Evolutionary conservation across 2,329 filamentous ascomycete genomes (phyloP).

Genomic region (Neofusicoccum kwambonambiense): DNA sequence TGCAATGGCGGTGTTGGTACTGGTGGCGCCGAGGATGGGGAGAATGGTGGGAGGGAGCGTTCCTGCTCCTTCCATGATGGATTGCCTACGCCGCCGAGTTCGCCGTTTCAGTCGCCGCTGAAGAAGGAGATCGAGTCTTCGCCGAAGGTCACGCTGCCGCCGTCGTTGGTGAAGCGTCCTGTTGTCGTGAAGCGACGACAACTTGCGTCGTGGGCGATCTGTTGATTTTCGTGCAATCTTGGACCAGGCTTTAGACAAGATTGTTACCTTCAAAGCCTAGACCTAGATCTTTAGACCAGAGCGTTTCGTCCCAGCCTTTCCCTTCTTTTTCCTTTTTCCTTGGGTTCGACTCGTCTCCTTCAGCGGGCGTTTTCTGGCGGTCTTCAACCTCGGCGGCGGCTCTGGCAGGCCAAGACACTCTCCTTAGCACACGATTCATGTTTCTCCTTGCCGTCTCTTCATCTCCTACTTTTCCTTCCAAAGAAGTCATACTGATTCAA

Average conservation of each 20-base stretch:
- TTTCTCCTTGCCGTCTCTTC: neutral
- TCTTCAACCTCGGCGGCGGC: neutral
- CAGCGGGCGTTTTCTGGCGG: neutral
- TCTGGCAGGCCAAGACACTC: neutral
- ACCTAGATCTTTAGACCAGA: conserved; percentile 4
- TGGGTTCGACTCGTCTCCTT: neutral
- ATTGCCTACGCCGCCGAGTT: conserved; percentile 16
- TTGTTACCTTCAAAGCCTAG: neutral
- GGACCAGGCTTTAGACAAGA: neutral
- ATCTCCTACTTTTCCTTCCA: neutral
- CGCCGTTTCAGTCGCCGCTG: conserved; percentile 7
- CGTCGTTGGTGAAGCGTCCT: neutral
- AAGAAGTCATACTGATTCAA: neutral
- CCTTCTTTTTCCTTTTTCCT: neutral
- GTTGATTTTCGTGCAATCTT: neutral
- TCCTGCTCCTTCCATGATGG: conserved; percentile 14
- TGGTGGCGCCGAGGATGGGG: neutral
- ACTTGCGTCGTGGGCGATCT: too few relatives aligned
- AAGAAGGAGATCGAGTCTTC: conserved; percentile 7
- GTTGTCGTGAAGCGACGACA: neutral
- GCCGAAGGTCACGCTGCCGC: neutral
- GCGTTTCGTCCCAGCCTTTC: neutral
- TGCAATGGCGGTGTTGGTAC: neutral
- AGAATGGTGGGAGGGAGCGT: neutral
- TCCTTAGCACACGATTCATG: neutral